A percentile compares a stretch with the other conserved stretches of the same genome.
Evolutionary conservation across 2,329 filamentous ascomycete species (phyloP).

Genomic region (Aspergillus novoparasiticus): DNA sequence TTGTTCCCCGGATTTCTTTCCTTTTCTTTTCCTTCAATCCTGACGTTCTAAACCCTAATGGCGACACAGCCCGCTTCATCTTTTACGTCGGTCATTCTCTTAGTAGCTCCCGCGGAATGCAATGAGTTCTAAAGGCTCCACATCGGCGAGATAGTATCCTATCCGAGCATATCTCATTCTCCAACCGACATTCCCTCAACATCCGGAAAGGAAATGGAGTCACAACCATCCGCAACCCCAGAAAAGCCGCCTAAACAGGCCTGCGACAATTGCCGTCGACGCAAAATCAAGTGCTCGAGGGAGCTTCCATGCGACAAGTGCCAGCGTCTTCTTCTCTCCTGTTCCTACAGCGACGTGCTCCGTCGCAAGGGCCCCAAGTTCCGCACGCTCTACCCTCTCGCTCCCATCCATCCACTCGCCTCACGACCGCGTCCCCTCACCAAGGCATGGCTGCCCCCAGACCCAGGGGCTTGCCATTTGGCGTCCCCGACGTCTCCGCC

Average conservation of each 20-base stretch:
- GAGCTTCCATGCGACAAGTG: conserved; percentile 47
- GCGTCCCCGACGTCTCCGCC: conserved; percentile 31
- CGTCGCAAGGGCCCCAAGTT: conserved; percentile 45
- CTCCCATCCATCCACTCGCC: conserved; percentile 37
- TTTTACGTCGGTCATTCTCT: background rate
- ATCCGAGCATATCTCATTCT: background rate
- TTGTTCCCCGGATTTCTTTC: conserved; percentile 21
- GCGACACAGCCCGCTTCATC: background rate
- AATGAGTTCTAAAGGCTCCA: conserved; percentile 7
- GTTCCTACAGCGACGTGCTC: conserved; percentile 43
- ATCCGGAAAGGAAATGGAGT: conserved; percentile 24
- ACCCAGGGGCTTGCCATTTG: conserved; percentile 23
- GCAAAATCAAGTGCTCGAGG: conserved; percentile 48
- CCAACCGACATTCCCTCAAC: background rate
- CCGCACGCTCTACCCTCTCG: conserved; percentile 41
- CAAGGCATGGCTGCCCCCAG: conserved; percentile 20
- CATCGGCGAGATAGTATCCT: background rate
- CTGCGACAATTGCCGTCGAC: conserved; percentile 45
- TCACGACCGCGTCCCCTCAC: conserved; percentile 24
- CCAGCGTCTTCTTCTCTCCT: conserved; percentile 38
- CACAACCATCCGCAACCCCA: conserved; percentile 18
- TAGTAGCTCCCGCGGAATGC: background rate
- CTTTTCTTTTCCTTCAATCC: conserved; percentile 1
- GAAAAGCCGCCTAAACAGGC: conserved; percentile 37
- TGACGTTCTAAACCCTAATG: background rate